phyloP scores from a whole-genome alignment of 768 basidiomycete genomes.

The Leucosporidium scottii region DNA sequence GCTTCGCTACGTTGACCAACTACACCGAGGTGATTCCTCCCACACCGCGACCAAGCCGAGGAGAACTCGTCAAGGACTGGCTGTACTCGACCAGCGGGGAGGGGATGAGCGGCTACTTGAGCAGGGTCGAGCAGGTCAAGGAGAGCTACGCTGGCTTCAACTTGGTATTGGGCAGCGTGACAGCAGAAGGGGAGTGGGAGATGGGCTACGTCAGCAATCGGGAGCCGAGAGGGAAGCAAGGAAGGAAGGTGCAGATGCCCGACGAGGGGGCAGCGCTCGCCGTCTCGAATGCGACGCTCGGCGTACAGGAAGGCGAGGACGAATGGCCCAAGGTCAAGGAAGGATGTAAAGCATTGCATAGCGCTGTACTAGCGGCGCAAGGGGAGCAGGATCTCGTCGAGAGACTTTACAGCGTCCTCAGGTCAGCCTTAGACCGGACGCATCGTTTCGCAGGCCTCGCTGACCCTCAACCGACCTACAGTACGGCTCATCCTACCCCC shows the following conservation, averaged over 20 bases:
- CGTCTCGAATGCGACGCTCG: conserved; percentile 30
- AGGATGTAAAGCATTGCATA: conserved; percentile 36
- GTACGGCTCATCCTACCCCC: conserved; percentile 3
- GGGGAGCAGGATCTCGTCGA: conserved; percentile 34
- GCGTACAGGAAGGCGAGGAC: conserved; percentile 16
- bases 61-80: conserved; percentile 39
- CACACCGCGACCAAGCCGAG: conserved; percentile 30
- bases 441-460: neutral
- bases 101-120: conserved; percentile 33
- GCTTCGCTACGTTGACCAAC: conserved; percentile 37
- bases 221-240: conserved; percentile 1
- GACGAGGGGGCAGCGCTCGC: conserved; percentile 35
- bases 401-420: conserved; percentile 33
- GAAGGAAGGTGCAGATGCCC: conserved; percentile 31
- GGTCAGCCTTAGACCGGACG: conserved; percentile 25
- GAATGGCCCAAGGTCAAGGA: conserved; percentile 43
- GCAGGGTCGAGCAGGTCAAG: conserved; percentile 16
- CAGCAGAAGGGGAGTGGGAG: neutral
- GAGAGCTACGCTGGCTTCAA: conserved; percentile 43
- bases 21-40: conserved; percentile 31
- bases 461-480: neutral
- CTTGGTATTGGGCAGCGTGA: conserved; percentile 39
- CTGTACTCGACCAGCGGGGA: conserved; percentile 22
- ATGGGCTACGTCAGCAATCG: conserved; percentile 14
- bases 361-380: conserved; percentile 6